Conservation (phyloP, 2,329 filamentous ascomycete genomes). For the Exserohilum turcica region DNA sequence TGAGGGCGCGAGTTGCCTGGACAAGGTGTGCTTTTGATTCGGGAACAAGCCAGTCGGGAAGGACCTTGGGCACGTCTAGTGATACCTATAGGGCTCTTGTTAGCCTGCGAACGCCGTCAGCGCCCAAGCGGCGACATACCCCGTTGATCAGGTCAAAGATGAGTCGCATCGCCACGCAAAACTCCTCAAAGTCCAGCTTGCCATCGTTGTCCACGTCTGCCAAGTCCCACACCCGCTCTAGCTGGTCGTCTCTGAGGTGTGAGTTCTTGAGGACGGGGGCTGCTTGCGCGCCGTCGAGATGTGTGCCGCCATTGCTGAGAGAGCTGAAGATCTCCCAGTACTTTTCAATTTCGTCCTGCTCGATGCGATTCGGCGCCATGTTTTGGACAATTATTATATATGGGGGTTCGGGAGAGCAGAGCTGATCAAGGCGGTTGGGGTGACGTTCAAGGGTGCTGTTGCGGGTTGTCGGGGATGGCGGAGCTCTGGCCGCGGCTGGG, state of each 20-base stretch:
- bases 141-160: slow-evolving; percentile 98
- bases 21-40: slow-evolving; percentile 66
- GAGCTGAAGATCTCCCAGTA: slow-evolving; percentile 82
- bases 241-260: slow-evolving; percentile 75
- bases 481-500: slow-evolving; percentile 17
- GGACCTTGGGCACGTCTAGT: slow-evolving; percentile 74
- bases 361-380: slow-evolving; percentile 61
- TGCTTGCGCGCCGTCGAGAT: slow-evolving; percentile 71
- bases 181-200: slow-evolving; percentile 98
- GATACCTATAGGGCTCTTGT: slow-evolving; percentile 65
- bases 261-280: slow-evolving; percentile 75
- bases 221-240: slow-evolving; percentile 97
- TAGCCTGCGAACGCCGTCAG: background rate
- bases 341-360: slow-evolving; percentile 75
- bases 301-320: slow-evolving; percentile 66
- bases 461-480: slow-evolving; percentile 19
- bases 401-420: background rate
- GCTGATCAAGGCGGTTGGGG: slow-evolving; percentile 1
- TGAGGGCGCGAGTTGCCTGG: slow-evolving; percentile 59
- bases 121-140: slow-evolving; percentile 54
- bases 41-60: slow-evolving; percentile 96
- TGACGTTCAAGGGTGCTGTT: slow-evolving; percentile 2
- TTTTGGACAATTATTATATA: background rate
- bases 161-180: slow-evolving; percentile 97
- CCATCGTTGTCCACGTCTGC: slow-evolving; percentile 97